phyloP scores from a whole-genome alignment of 192 early-diverging fungal species.

The Podila horticola region DNA sequence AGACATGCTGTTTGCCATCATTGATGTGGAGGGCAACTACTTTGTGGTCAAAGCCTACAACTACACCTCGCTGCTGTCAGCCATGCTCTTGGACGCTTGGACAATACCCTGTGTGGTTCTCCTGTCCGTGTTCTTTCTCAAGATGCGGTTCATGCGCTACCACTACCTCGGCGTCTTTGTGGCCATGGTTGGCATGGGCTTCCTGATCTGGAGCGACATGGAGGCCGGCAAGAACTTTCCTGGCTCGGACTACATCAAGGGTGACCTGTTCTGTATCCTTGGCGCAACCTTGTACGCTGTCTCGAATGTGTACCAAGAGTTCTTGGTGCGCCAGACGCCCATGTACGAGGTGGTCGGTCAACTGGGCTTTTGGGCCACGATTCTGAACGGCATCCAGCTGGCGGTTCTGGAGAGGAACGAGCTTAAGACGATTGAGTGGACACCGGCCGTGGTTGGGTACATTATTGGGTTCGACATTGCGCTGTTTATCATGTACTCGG shows the following conservation, averaged over 20 bases:
- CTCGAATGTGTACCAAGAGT: constrained; percentile 79
- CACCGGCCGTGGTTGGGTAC: constrained; percentile 63
- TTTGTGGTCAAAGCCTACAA: constrained; percentile 82
- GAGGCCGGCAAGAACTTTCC: constrained; percentile 65
- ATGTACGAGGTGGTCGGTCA: constrained; percentile 81
- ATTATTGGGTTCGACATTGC: constrained; percentile 73
- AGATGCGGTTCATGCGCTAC: constrained; percentile 68
- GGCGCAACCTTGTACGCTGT: constrained; percentile 81
- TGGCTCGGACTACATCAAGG: constrained; percentile 67
- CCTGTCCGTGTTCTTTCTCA: constrained; percentile 72
- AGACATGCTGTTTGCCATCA: constrained; percentile 69
- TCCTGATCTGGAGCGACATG: constrained; percentile 75
- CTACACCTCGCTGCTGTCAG: constrained; percentile 80
- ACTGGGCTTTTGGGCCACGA: constrained; percentile 76
- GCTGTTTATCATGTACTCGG: constrained; percentile 77
- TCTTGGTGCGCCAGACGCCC: constrained; percentile 75
- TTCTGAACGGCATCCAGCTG: constrained; percentile 80
- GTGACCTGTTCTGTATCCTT: constrained; percentile 77
- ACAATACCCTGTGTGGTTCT: constrained; percentile 78
- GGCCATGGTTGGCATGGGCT: constrained; percentile 73
- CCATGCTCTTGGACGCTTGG: constrained; percentile 84
- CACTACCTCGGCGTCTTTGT: constrained; percentile 78
- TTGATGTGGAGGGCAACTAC: constrained; percentile 87
- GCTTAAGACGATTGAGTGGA: constrained; percentile 60
- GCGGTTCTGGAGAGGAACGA: constrained; percentile 72